Conservation (phyloP, 371 early-diverging fungal genomes). For the Dichotomocladium elegans region DNA sequence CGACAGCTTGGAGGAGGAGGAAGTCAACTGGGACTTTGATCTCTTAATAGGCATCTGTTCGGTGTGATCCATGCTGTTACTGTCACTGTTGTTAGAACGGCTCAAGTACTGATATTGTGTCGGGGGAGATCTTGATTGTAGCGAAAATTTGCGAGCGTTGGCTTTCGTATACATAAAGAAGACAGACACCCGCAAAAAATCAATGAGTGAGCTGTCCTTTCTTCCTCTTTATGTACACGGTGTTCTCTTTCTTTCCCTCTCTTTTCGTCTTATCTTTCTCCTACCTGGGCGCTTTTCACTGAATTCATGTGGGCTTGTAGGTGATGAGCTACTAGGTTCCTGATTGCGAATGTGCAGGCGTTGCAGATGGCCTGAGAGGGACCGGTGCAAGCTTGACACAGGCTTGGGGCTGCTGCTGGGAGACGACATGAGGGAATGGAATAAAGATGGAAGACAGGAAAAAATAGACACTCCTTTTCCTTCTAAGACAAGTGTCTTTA, state of each 20-base stretch:
- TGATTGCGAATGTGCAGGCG: constrained; percentile 34
- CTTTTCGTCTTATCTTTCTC: constrained; percentile 1
- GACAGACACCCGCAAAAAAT: too few species aligned
- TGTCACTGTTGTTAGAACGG: constrained; percentile 1
- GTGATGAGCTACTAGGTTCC: constrained; percentile 7
- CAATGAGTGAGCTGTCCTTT: too few species aligned
- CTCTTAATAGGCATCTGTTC: constrained; percentile 13
- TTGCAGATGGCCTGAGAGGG: constrained; percentile 44
- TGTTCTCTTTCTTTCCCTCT: too few species aligned
- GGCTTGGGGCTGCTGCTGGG: constrained; percentile 22
- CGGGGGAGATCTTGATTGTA: constrained; percentile 10
- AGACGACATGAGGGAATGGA: constrained; percentile 23
- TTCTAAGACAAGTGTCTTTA: too few species aligned
- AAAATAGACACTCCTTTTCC: too few species aligned
- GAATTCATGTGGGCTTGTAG: constrained; percentile 4
- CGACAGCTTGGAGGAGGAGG: constrained; percentile 33
- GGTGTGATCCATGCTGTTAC: constrained; percentile 1
- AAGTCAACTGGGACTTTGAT: constrained; percentile 12
- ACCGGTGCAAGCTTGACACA: constrained; percentile 33
- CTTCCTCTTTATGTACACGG: too few species aligned
- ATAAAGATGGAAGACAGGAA: too few species aligned
- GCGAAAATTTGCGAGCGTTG: constrained; percentile 8
- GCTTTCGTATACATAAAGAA: too few species aligned
- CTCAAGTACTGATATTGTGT: not conserved
- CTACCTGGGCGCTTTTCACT: constrained; percentile 12